phyloP scores from a whole-genome alignment of 225 moss, liverwort and hornwort species.

The Pleurozium schreberi region DNA sequence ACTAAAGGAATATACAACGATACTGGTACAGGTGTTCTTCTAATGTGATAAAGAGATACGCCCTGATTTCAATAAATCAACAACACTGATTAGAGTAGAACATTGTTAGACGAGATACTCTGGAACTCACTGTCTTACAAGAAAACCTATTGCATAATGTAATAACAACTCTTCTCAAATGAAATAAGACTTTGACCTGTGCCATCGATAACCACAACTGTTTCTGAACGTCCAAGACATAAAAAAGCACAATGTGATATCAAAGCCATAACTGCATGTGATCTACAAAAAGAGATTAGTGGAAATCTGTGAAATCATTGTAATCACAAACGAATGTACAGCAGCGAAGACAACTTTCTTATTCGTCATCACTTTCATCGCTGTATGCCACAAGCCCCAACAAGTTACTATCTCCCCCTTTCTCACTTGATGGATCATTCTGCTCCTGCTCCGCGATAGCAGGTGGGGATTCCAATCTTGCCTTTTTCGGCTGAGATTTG shows the following conservation, averaged over 20 bases:
- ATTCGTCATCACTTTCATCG: constrained; percentile 55
- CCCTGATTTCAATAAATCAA: neutral
- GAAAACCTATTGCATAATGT: neutral
- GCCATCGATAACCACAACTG: neutral
- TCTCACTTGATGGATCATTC: neutral
- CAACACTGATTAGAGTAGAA: neutral
- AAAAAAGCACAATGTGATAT: neutral
- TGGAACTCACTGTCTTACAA: neutral
- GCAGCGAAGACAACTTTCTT: neutral
- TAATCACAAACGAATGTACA: neutral
- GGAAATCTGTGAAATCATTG: neutral
- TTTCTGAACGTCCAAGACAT: neutral
- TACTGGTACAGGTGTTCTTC: neutral
- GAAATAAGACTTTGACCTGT: neutral
- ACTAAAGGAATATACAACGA: neutral
- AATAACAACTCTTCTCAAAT: neutral
- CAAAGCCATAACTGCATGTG: neutral
- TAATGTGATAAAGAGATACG: neutral
- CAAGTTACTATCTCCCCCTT: neutral
- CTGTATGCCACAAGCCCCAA: constrained; percentile 55
- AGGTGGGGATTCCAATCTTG: constrained; percentile 24
- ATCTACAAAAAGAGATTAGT: neutral
- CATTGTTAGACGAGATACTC: neutral
- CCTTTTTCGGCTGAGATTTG: constrained; percentile 64
- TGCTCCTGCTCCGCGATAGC: neutral